Conservation (phyloP, 139 green algal species). For the Chloropicon primus region DNA sequence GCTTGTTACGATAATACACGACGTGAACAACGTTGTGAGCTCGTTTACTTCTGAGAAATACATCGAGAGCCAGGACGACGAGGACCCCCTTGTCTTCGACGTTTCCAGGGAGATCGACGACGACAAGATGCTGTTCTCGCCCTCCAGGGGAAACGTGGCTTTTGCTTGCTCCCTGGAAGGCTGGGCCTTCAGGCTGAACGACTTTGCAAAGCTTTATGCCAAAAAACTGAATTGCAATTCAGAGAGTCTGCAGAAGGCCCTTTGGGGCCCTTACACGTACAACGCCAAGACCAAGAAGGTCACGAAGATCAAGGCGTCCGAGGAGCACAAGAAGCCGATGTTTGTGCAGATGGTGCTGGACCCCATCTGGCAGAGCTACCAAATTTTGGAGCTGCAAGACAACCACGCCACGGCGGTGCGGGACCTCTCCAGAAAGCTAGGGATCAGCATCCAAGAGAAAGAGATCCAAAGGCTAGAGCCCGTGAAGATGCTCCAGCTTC, state of each 20-base stretch:
- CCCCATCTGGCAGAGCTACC: slow-evolving; percentile 46
- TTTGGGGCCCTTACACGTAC: slow-evolving; percentile 87
- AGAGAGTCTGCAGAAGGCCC: slow-evolving; percentile 23
- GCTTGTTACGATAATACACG: slow-evolving; percentile 51
- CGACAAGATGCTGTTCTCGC: slow-evolving; percentile 46
- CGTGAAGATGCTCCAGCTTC: slow-evolving; percentile 27
- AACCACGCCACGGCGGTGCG: neutral
- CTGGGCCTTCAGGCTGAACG: slow-evolving; percentile 69
- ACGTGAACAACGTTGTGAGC: slow-evolving; percentile 90
- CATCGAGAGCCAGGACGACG: slow-evolving; percentile 30
- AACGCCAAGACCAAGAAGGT: slow-evolving; percentile 72
- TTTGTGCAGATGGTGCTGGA: slow-evolving; percentile 86
- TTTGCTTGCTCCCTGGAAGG: slow-evolving; percentile 87
- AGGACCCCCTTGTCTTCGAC: slow-evolving; percentile 16
- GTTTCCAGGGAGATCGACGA: slow-evolving; percentile 24
- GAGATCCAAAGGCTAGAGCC: neutral
- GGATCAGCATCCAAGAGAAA: neutral
- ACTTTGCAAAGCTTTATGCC: slow-evolving; percentile 84
- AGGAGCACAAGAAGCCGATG: slow-evolving; percentile 51
- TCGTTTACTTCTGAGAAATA: slow-evolving; percentile 72
- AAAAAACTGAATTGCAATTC: slow-evolving; percentile 65
- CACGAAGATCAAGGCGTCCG: slow-evolving; percentile 51
- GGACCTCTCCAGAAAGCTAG: neutral
- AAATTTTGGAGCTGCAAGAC: neutral
- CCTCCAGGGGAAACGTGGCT: slow-evolving; percentile 74